A percentile compares a stretch with the other conserved stretches of the same genome.
Evolutionary conservation across 768 basidiomycete genomes (phyloP).

Genomic region (Collybia nuda): DNA sequence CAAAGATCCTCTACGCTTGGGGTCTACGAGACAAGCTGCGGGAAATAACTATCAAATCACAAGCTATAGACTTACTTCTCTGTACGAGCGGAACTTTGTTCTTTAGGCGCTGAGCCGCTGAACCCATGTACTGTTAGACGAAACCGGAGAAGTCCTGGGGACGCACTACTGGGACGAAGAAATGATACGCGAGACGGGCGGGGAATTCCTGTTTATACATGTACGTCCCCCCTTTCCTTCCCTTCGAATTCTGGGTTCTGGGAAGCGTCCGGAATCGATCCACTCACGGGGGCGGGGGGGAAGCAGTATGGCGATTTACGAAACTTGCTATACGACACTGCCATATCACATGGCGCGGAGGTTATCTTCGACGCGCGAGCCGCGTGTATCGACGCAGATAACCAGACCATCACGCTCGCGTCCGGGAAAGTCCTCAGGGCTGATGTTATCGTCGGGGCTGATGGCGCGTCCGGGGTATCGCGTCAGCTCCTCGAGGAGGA

Average conservation of each 20-base stretch:
- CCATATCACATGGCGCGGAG: constrained; percentile 40
- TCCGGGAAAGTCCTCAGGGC: constrained; percentile 42
- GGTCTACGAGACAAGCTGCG: constrained; percentile 33
- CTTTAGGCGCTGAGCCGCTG: background rate
- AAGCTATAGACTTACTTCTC: constrained; percentile 19
- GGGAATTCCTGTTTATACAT: constrained; percentile 35
- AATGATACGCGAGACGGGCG: constrained; percentile 43
- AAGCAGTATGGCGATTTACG: constrained; percentile 51
- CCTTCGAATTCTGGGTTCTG: too few species aligned
- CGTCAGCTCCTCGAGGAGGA: constrained; percentile 31
- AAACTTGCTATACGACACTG: constrained; percentile 46
- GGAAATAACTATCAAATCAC: constrained; percentile 13
- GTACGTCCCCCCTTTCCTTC: too few species aligned
- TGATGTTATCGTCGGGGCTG: constrained; percentile 59
- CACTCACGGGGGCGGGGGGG: constrained; percentile 11
- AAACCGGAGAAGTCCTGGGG: constrained; percentile 50
- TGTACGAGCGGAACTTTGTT: constrained; percentile 1
- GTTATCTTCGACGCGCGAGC: constrained; percentile 36
- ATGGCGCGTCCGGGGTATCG: constrained; percentile 45
- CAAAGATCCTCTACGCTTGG: constrained; percentile 59
- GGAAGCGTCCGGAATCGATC: too few species aligned
- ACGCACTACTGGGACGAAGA: constrained; percentile 51
- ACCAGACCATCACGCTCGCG: constrained; percentile 29
- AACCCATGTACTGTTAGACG: constrained; percentile 30
- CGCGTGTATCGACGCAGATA: constrained; percentile 22